Evolutionary conservation across 2,329 filamentous ascomycete genomes (phyloP).

Genomic region (Phyllosticta capitalensis): DNA sequence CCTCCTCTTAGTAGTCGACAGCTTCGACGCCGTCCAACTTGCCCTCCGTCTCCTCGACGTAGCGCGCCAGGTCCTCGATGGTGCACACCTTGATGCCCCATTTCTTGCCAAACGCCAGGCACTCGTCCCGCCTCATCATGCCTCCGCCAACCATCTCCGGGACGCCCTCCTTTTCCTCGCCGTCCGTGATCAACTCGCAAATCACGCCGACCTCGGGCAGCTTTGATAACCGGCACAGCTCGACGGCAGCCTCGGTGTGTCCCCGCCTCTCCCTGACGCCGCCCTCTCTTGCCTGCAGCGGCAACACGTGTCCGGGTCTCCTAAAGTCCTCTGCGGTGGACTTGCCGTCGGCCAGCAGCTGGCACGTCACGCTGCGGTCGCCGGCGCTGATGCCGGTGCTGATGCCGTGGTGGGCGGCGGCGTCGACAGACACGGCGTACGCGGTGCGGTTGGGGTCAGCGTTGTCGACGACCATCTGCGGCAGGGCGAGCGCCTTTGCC

Average conservation of each 20-base stretch:
- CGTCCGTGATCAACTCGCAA: conserved; percentile 84
- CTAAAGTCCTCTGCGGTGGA: conserved; percentile 55
- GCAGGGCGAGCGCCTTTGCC: conserved; percentile 63
- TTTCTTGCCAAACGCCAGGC: conserved; percentile 74
- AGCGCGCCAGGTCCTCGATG: conserved; percentile 77
- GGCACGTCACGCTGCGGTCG: conserved; percentile 75
- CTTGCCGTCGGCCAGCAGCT: conserved; percentile 53
- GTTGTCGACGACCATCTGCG: conserved; percentile 69
- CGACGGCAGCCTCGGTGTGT: conserved; percentile 88
- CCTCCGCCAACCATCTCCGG: conserved; percentile 58
- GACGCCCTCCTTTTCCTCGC: conserved; percentile 58
- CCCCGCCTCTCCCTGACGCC: conserved; percentile 72
- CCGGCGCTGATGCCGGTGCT: conserved; percentile 86
- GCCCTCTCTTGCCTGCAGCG: conserved; percentile 66
- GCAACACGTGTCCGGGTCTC: conserved; percentile 82
- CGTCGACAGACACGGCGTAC: conserved; percentile 86
- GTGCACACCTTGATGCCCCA: conserved; percentile 93
- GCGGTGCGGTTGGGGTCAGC: conserved; percentile 85
- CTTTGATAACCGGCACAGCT: conserved; percentile 78
- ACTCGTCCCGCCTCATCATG: conserved; percentile 88
- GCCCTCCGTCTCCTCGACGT: conserved; percentile 68
- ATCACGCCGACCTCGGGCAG: conserved; percentile 73
- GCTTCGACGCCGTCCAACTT: conserved; percentile 19
- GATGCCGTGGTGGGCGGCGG: conserved; percentile 53
- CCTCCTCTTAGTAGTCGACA: conserved; percentile 15